Evolutionary conservation across 2,329 filamentous ascomycete genomes (phyloP), one percentile per base, ranked within the genome.

Genomic region (Diaporthe destruens): DNA sequence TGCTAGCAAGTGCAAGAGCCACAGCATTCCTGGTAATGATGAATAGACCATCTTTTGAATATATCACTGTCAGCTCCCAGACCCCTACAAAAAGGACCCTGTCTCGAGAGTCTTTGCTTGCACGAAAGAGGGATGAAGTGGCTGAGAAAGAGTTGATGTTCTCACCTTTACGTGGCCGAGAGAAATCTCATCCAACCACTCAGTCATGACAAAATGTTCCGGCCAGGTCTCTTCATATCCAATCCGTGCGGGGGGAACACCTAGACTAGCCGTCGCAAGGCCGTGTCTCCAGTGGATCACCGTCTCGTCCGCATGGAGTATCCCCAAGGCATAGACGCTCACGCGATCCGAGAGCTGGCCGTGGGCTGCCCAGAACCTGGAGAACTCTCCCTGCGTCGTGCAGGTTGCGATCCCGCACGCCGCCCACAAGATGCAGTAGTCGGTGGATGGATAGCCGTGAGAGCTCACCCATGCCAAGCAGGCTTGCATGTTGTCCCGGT

Each of bases 331-430:
- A 9, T 61, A 61, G 39, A 61, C 57, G 2, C 23, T 47, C 39
- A 14, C 6, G 23, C 57, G 57, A 42, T 61, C 57, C 3, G 16
- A 14, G 39, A 18, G 16, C 57, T 44, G 39, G 36, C 39, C 18
- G 25, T 61, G 57, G 12, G 57, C 39, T 8, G 25, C 57, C 57
- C 57, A 61, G 9, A 61, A 61, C 36, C 57, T 47, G 23, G 39
- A 3, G 25, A 61, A 61, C 2, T 61, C 57, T 12, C 39, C 23
- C 16, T 47, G 57, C 4, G 57, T 44, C 14, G 57, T 47, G 57
- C 57, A 61, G 7, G 57, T 61, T 0, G 57, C 39, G 39, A 47
- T 61, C 16, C 57, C 39, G n/a, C 57, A 61, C 23, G 57, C 57
- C 39, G 57, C 39, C 57, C 57, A 61, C 16, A 61, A 8, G 8